Evolutionary conservation across 2,329 filamentous ascomycete genomes (phyloP).

Genomic region (Aspergillus novofumigatus): DNA sequence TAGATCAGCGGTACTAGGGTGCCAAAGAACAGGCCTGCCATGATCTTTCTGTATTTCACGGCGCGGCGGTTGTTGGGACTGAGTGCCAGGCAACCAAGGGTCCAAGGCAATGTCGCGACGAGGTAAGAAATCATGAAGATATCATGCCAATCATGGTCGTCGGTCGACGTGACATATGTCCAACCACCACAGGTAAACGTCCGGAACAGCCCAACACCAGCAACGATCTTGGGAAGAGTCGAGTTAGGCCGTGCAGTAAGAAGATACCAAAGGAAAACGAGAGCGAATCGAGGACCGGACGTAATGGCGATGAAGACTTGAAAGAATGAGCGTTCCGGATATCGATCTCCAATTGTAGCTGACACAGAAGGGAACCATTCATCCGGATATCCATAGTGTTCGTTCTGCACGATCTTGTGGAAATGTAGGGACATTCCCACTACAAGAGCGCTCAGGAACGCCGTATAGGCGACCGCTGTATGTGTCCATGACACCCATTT

Average conservation of each 20-base stretch:
- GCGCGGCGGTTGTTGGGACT: conserved; percentile 80
- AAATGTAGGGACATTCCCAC: conserved; percentile 83
- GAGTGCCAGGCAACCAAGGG: conserved; percentile 78
- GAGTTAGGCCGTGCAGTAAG: conserved; percentile 73
- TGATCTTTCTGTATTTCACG: conserved; percentile 81
- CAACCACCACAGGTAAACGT: conserved; percentile 94
- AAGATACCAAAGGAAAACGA: conserved; percentile 89
- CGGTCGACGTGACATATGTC: conserved; percentile 97
- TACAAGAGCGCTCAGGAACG: conserved; percentile 80
- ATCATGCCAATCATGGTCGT: conserved; percentile 98
- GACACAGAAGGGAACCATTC: conserved; percentile 98
- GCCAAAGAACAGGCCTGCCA: conserved; percentile 81
- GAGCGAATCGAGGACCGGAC: conserved; percentile 84
- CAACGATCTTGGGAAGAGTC: conserved; percentile 75
- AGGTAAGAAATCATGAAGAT: conserved; percentile 99
- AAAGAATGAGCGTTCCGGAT: conserved; percentile 94
- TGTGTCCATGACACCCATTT: conserved; percentile 89
- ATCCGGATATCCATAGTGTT: conserved; percentile 88
- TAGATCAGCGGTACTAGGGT: conserved; percentile 87
- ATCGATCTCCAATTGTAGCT: conserved; percentile 93
- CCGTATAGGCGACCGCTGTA: conserved; percentile 73
- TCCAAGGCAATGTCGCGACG: conserved; percentile 93
- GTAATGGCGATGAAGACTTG: conserved; percentile 97
- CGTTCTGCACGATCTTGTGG: conserved; percentile 95
- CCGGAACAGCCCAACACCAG: conserved; percentile 74